Conservation (phyloP, 768 basidiomycete genomes). For the Nidularia pulvinata region DNA sequence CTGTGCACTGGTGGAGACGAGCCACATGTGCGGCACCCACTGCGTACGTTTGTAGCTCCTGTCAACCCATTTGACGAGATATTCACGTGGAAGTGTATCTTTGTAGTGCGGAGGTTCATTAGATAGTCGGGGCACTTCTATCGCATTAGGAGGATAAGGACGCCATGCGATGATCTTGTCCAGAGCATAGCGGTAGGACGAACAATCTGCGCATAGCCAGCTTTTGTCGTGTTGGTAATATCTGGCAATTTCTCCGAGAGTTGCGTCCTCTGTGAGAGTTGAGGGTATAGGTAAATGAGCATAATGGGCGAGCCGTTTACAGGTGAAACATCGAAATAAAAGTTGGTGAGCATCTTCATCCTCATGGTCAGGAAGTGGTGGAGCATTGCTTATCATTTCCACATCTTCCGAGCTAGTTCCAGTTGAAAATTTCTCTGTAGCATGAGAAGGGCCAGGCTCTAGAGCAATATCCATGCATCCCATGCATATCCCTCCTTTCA, state of each 20-base stretch:
- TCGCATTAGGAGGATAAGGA: conserved; percentile 67
- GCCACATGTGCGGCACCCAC: conserved; percentile 96
- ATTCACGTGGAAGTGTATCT: conserved; percentile 76
- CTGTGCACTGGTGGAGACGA: conserved; percentile 59
- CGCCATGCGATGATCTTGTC: conserved; percentile 95
- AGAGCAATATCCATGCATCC: conserved; percentile 62
- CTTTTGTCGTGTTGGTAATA: conserved; percentile 53
- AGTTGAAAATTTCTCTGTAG: conserved; percentile 6
- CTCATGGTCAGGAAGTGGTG: neutral
- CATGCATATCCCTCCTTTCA: conserved; percentile 80
- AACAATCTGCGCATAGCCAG: conserved; percentile 82
- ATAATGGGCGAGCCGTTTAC: conserved; percentile 86
- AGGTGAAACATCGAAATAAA: conserved; percentile 81
- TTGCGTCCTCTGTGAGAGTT: conserved; percentile 25
- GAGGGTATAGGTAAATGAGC: conserved; percentile 59
- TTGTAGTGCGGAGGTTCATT: conserved; percentile 53
- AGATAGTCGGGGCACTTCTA: conserved; percentile 42
- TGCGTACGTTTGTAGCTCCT: conserved; percentile 77
- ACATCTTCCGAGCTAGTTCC: conserved; percentile 16
- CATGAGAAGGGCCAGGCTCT: conserved; percentile 32
- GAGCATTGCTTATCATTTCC: conserved; percentile 27
- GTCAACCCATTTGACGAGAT: conserved; percentile 88
- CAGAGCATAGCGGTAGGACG: conserved; percentile 63
- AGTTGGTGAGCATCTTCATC: conserved; percentile 35
- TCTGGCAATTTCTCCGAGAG: conserved; percentile 45